phyloP scores from a whole-genome alignment of 139 green algal genomes.

The Coelastrella sp. region DNA sequence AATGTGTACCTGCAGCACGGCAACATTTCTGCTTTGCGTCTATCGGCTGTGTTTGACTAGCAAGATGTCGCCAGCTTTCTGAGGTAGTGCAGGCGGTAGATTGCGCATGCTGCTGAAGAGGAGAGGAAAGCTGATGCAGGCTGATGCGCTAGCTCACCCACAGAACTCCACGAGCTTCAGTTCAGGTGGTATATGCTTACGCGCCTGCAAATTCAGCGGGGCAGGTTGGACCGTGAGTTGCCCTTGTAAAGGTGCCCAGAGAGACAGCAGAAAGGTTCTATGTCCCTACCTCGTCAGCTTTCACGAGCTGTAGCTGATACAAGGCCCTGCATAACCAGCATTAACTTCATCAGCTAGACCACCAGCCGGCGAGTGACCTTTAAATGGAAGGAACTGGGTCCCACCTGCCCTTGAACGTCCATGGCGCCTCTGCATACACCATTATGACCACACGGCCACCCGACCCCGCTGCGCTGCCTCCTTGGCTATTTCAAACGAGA shows the following conservation, averaged over 20 bases:
- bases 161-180: conserved; percentile 91
- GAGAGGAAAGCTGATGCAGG: no score
- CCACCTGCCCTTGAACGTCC: conserved; percentile 82
- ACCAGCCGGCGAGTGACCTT: no score
- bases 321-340: conserved; percentile 66
- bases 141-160: conserved; percentile 71
- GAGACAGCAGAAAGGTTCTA: no score
- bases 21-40: not conserved
- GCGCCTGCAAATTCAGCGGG: conserved; percentile 74
- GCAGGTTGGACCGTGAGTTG: no score
- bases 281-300: conserved; percentile 66
- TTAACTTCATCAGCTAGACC: no score
- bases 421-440: conserved; percentile 79
- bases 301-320: conserved; percentile 92
- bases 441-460: conserved; percentile 50
- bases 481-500: no score
- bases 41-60: not conserved
- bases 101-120: no score
- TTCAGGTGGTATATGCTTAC: conserved; percentile 83
- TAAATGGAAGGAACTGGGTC: no score
- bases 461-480: no score
- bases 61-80: no score
- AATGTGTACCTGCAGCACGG: conserved; percentile 80
- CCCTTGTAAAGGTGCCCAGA: no score
- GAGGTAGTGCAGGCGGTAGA: no score